These are phyloP conservation scores for Spathaspora passalidarum DNA, from an alignment of 805 yeast species.

Conservation along the genomic window DNA sequence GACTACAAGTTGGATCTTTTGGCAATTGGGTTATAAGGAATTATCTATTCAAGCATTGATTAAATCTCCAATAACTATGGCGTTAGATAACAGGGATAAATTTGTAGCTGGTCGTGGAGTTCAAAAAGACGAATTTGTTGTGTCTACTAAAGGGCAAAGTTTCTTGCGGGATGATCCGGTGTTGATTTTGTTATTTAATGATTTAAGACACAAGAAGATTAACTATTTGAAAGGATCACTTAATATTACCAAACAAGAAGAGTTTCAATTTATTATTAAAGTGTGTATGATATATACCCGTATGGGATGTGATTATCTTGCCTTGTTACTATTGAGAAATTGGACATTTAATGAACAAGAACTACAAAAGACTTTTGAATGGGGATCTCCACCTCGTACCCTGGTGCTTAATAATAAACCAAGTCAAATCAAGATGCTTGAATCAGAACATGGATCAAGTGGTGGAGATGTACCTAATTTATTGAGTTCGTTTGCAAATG, in stretches of 20 bases:
- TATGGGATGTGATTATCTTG: constrained; percentile 89
- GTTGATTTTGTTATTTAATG: constrained; percentile 60
- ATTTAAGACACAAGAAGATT: constrained; percentile 52
- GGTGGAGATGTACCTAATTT: constrained; percentile 3
- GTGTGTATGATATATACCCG: constrained; percentile 68
- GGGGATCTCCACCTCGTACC: constrained; percentile 2
- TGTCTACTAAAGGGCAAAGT: constrained; percentile 14
- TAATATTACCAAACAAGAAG: constrained; percentile 43
- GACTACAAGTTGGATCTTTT: constrained; percentile 77
- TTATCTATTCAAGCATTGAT: constrained; percentile 63
- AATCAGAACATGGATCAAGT: background rate
- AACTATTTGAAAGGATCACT: constrained; percentile 50
- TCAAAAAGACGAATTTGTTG: constrained; percentile 10
- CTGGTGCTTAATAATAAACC: background rate
- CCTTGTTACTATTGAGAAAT: constrained; percentile 55
- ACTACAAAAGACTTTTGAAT: background rate
- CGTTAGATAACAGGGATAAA: constrained; percentile 15
- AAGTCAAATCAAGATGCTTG: background rate
- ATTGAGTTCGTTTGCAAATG: constrained; percentile 1
- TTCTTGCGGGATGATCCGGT: constrained; percentile 81
- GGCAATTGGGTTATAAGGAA: constrained; percentile 49
- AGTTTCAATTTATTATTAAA: constrained; percentile 59
- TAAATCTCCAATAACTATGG: constrained; percentile 45
- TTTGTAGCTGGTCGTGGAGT: constrained; percentile 14
- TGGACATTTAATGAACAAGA: constrained; percentile 56